Evolutionary conservation across 2,329 filamentous ascomycete species (phyloP).

Genomic region (Sporothrix schenckii): DNA sequence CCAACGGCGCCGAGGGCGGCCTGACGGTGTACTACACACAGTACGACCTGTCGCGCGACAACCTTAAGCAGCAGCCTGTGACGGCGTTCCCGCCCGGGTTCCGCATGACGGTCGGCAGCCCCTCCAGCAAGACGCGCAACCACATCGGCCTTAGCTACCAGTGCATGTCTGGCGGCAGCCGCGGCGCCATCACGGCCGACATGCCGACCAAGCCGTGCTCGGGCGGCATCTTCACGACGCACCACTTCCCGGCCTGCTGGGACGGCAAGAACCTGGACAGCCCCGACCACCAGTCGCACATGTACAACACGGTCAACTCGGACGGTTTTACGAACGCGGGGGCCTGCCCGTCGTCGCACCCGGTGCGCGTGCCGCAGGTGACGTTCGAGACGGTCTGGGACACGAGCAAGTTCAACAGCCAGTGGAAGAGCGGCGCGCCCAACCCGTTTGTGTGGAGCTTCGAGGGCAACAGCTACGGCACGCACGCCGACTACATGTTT

Average conservation of each 20-base stretch:
- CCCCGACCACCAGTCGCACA: slow-evolving; percentile 47
- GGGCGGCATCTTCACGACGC: slow-evolving; percentile 36
- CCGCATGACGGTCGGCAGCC: slow-evolving; percentile 38
- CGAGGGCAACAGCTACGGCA: slow-evolving; percentile 41
- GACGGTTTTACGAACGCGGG: slow-evolving; percentile 38
- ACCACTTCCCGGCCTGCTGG: slow-evolving; percentile 51
- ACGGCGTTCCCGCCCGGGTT: slow-evolving; percentile 39
- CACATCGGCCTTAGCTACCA: slow-evolving; percentile 36
- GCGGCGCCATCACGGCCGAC: slow-evolving; percentile 32
- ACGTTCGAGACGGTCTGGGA: slow-evolving; percentile 43
- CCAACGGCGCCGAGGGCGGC: slow-evolving; percentile 38
- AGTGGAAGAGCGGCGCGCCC: slow-evolving; percentile 40
- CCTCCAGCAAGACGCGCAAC: slow-evolving; percentile 21
- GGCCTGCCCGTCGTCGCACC: slow-evolving; percentile 35
- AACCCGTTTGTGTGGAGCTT: slow-evolving; percentile 40
- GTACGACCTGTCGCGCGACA: slow-evolving; percentile 38
- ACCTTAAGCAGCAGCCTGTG: slow-evolving; percentile 38
- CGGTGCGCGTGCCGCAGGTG: slow-evolving; percentile 35
- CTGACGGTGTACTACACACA: slow-evolving; percentile 40
- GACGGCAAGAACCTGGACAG: slow-evolving; percentile 55
- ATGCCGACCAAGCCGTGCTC: slow-evolving; percentile 35
- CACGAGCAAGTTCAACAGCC: slow-evolving; percentile 38
- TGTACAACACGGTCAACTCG: slow-evolving; percentile 37
- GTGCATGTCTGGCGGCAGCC: slow-evolving; percentile 33
- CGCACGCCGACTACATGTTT: slow-evolving; percentile 44